These are phyloP conservation scores for Cryoendolithus antarcticus DNA, from an alignment of 2,329 filamentous ascomycete species.

Conservation along the genomic window DNA sequence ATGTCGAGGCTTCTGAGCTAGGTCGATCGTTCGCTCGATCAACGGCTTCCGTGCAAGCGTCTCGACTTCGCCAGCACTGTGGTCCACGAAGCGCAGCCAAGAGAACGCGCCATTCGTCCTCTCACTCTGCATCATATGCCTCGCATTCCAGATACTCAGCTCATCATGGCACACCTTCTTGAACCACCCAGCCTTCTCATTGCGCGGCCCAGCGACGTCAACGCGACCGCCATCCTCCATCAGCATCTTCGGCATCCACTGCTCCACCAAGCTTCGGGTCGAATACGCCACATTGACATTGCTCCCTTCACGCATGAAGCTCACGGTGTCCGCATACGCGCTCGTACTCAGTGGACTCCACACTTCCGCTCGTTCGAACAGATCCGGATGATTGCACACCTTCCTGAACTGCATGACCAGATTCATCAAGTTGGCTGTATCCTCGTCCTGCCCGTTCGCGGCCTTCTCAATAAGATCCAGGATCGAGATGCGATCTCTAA, in stretches of 20 bases:
- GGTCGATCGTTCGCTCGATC: constrained; percentile 59
- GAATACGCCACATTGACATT: constrained; percentile 77
- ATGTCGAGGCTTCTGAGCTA: constrained; percentile 38
- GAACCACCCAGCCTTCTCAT: constrained; percentile 64
- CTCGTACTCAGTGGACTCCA: constrained; percentile 71
- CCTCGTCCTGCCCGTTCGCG: constrained; percentile 83
- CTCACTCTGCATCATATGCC: constrained; percentile 57
- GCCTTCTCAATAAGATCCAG: constrained; percentile 98
- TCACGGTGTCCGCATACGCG: constrained; percentile 90
- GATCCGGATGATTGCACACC: constrained; percentile 94
- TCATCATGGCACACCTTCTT: constrained; percentile 64
- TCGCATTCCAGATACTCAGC: constrained; percentile 82
- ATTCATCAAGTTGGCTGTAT: constrained; percentile 96
- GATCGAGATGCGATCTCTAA: constrained; percentile 95
- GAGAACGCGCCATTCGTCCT: constrained; percentile 60
- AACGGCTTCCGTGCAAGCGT: constrained; percentile 56
- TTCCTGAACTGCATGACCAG: constrained; percentile 99
- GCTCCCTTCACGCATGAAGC: constrained; percentile 79
- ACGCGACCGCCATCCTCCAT: constrained; percentile 70
- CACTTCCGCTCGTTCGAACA: constrained; percentile 91
- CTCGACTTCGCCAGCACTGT: constrained; percentile 60
- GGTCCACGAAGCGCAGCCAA: constrained; percentile 78
- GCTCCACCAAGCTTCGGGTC: constrained; percentile 74
- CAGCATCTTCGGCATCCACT: constrained; percentile 67
- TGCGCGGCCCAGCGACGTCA: constrained; percentile 59